A percentile compares a stretch with the other conserved stretches of the same genome.
These are phyloP conservation scores for Botrytis paeoniae DNA, from an alignment of 2,329 filamentous ascomycete genomes.

Conservation along the genomic window DNA sequence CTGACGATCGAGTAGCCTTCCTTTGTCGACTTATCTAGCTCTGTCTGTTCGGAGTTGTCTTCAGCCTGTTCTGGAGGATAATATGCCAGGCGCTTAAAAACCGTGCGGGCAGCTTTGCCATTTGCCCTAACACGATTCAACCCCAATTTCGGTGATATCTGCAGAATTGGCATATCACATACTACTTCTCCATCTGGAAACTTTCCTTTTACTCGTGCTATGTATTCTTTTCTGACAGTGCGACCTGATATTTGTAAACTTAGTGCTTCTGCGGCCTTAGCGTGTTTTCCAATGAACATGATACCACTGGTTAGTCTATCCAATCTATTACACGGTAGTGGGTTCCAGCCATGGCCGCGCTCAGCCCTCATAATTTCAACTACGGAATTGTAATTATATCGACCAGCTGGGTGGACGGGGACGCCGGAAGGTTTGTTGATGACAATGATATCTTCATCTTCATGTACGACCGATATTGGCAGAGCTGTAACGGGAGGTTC, in stretches of 20 bases:
- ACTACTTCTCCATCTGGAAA: conserved; percentile 90
- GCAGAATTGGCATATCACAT: conserved; percentile 89
- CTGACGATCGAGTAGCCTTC: conserved; percentile 92
- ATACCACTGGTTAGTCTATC: conserved; percentile 92
- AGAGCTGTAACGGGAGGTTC: conserved; percentile 87
- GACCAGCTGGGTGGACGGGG: conserved; percentile 89
- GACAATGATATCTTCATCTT: conserved; percentile 89
- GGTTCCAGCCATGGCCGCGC: conserved; percentile 52
- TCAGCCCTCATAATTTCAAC: conserved; percentile 90
- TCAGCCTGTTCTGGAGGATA: conserved; percentile 55
- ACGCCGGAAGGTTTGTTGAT: conserved; percentile 96
- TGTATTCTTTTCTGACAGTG: conserved; percentile 90
- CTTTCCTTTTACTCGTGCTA: conserved; percentile 84
- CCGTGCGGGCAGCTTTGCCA: conserved; percentile 83
- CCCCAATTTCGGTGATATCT: conserved; percentile 92
- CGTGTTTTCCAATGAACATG: conserved; percentile 94
- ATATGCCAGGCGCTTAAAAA: conserved; percentile 91
- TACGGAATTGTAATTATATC: conserved; percentile 94
- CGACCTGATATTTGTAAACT: conserved; percentile 72
- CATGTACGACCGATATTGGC: conserved; percentile 78
- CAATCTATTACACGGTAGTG: conserved; percentile 81
- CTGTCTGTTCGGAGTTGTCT: conserved; percentile 10
- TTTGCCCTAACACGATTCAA: conserved; percentile 92
- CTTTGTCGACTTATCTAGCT: conserved; percentile 41
- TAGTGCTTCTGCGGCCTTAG: conserved; percentile 73